These are phyloP conservation scores for Boletus speciosus DNA, from an alignment of 768 basidiomycete genomes.

Conservation along the genomic window DNA sequence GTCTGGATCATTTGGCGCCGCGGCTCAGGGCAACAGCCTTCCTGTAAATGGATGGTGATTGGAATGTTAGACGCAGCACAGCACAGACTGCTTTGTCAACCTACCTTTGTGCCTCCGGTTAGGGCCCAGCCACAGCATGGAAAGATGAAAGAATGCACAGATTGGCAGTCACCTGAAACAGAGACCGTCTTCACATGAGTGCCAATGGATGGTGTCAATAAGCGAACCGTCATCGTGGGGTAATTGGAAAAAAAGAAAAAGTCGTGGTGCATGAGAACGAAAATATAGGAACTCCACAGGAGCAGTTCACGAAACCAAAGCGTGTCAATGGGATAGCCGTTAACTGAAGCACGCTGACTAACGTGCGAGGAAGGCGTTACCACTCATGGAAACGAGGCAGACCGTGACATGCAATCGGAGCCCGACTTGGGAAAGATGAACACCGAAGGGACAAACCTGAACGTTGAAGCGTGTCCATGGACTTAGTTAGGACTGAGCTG, in stretches of 20 bases:
- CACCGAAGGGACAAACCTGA: conserved; percentile 9
- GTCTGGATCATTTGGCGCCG: conserved; percentile 31
- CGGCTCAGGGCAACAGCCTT: conserved; percentile 33
- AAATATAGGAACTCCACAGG: conserved; percentile 15
- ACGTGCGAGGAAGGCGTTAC: conserved; percentile 13
- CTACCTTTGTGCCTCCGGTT: conserved; percentile 6
- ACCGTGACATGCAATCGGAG: conserved; percentile 6
- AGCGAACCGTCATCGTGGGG: conserved; percentile 22
- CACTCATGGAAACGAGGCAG: conserved; percentile 21
- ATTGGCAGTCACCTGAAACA: conserved; percentile 6
- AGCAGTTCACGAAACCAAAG: conserved; percentile 9
- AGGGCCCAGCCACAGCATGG: conserved; percentile 21
- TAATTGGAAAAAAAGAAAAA: conserved; percentile 9
- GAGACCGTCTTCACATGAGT: background rate
- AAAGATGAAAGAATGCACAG: conserved; percentile 8
- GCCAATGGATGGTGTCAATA: background rate
- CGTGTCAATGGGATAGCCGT: conserved; percentile 8
- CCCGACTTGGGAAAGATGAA: conserved; percentile 17
- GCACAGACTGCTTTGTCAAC: conserved; percentile 20
- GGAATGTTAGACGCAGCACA: conserved; percentile 30
- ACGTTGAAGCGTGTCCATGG: conserved; percentile 14
- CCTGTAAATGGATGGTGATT: conserved; percentile 29
- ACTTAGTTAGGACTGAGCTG: conserved; percentile 17
- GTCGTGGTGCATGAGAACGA: conserved; percentile 2
- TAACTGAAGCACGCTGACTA: conserved; percentile 9